Conservation (phyloP, 306 rosid species). For the Sicyos baderoa region DNA sequence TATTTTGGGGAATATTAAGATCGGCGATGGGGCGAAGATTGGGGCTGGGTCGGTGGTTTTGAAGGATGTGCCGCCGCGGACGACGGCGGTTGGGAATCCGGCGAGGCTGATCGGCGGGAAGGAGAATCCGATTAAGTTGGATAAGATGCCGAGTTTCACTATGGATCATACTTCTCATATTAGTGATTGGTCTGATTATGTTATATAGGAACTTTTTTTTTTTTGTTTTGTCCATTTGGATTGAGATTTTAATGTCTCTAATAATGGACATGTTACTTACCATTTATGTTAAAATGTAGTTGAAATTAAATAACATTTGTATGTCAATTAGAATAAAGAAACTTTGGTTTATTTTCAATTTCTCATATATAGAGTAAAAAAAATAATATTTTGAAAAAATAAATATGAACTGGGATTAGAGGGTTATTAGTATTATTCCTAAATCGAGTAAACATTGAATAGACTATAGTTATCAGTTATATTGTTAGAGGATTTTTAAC, state of each 20-base stretch:
- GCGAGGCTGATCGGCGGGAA: conserved; percentile 83
- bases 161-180: conserved; percentile 80
- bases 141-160: conserved; percentile 66
- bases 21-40: conserved; percentile 78
- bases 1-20: conserved; percentile 64
- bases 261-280: conserved; percentile 15
- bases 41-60: conserved; percentile 89
- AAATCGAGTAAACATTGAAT: too few species aligned
- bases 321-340: too few species aligned
- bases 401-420: too few species aligned
- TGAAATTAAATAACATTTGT: too few species aligned
- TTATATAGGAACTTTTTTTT: conserved; percentile 39
- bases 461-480: too few species aligned
- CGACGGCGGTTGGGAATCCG: conserved; percentile 87
- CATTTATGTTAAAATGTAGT: too few species aligned
- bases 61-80: conserved; percentile 81
- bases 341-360: too few species aligned
- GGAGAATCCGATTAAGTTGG: conserved; percentile 55
- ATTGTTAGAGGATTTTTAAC: too few species aligned
- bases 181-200: conserved; percentile 65
- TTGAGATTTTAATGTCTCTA: conserved; percentile 43
- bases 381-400: too few species aligned
- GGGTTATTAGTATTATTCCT: too few species aligned
- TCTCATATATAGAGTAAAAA: too few species aligned
- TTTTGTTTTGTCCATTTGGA: conserved; percentile 18